Evolutionary conservation across 257 asterid species (phyloP).

Genomic region (Schizonepeta tenuifolia): DNA sequence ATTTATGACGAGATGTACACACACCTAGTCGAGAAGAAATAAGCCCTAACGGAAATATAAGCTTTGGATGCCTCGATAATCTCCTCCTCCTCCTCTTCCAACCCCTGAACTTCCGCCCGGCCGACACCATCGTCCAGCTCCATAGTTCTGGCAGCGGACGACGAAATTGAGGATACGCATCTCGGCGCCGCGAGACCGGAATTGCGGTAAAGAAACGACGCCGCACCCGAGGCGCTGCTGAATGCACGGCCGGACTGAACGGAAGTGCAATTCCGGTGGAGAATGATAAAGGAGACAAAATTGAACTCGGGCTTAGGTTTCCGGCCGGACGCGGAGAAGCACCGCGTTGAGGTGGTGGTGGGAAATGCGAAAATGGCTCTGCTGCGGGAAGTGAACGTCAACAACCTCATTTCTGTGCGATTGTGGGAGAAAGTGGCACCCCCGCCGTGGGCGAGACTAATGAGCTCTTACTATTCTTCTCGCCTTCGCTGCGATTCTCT

Average conservation of each 20-base stretch:
- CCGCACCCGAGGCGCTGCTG: constrained; percentile 10
- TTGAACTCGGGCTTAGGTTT: constrained; percentile 30
- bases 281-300: constrained; percentile 6
- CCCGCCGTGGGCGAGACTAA: neutral
- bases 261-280: constrained; percentile 2
- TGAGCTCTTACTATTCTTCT: neutral
- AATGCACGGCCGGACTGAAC: neutral
- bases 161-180: constrained; percentile 56
- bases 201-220: constrained; percentile 34
- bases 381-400: constrained; percentile 38
- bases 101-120: constrained; percentile 30
- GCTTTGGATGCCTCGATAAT: constrained; percentile 38
- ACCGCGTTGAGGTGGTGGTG: constrained; percentile 21
- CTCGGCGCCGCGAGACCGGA: constrained; percentile 42
- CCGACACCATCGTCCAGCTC: constrained; percentile 56
- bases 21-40: constrained; percentile 91
- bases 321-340: constrained; percentile 32
- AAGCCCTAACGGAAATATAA: constrained; percentile 85
- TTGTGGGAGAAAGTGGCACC: constrained; percentile 15
- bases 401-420: constrained; percentile 36
- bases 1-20: neutral
- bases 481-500: neutral
- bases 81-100: constrained; percentile 52
- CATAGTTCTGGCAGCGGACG: constrained; percentile 47
- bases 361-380: constrained; percentile 38